Evolutionary conservation across 1,139 yeast genomes (phyloP), one percentile per base, ranked within the genome.

Genomic region (Magnusiomyces fungicola): DNA sequence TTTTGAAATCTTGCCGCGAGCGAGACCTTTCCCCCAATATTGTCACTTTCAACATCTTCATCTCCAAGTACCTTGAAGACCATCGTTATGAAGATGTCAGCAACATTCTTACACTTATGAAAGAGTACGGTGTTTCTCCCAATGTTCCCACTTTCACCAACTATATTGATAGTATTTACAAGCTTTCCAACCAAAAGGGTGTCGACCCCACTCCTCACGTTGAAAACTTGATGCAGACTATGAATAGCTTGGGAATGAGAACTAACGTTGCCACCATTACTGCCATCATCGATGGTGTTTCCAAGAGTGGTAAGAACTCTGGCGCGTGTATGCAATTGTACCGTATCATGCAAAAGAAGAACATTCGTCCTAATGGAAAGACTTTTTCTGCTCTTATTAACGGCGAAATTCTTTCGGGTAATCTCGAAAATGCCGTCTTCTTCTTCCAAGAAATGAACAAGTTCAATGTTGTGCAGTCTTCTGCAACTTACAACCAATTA

Each of bases 131-230:
- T n/a, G 67, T 82, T 34, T 62, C 71, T 33, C 85, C 83, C 27
- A 87, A 81, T 61, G 72, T 79, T 46, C 80, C 79, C 16, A 82
- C 92, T 1, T 79, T 79, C 63, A 76, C 90, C n/a, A 75, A 76
- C 37, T 67, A 83, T 32, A 72, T 83, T 49, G 81, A 82, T 60
- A 66, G 74, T 48, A 71, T 76, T 56, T 73, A 82, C 67, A 80
- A 78, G 61, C 56, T 62, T 33, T 69, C 74, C 45, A 68, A 69
- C 41, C 66, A 69, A 9, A 71, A 66, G 49, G 79, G 81, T 12
- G 62, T 70, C 49, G 63, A 67, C n/a, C 76, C 82, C 3, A 64
- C 72, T 36, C 67, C 69, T 9, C 61, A 69, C 12, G 62, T 75
- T 36, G 58, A 61, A 3, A 64, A 63, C 2, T 64, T 81, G 45